These are phyloP conservation scores for Rheum nobile DNA, from an alignment of 148 eudicot genomes.

Conservation along the genomic window DNA sequence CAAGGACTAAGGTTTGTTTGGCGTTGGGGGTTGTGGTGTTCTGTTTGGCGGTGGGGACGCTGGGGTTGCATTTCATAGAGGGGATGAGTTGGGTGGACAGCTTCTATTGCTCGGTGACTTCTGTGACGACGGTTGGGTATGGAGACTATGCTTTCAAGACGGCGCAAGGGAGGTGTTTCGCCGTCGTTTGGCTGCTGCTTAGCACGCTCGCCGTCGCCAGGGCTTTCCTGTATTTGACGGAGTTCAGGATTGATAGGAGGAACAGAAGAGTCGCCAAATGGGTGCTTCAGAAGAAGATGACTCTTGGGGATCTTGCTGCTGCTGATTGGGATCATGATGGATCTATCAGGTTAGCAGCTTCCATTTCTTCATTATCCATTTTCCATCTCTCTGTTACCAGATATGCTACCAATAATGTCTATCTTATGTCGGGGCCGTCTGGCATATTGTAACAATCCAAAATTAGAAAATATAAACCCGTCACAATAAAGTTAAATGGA, in stretches of 20 bases:
- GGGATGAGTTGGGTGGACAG: constrained; percentile 42
- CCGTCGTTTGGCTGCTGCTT: constrained; percentile 46
- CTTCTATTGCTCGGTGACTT: constrained; percentile 54
- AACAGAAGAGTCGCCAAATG: constrained; percentile 33
- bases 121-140: constrained; percentile 67
- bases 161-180: constrained; percentile 41
- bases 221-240: constrained; percentile 49
- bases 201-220: constrained; percentile 62
- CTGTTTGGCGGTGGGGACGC: constrained; percentile 37
- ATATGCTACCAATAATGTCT: not conserved
- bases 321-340: constrained; percentile 71
- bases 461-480: too few relatives aligned
- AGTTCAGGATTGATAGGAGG: constrained; percentile 55
- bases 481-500: too few relatives aligned
- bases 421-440: too few relatives aligned
- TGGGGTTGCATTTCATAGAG: constrained; percentile 31
- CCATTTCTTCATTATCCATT: not conserved
- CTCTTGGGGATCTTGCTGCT: constrained; percentile 42
- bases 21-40: constrained; percentile 39
- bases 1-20: constrained; percentile 37
- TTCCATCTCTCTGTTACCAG: not conserved
- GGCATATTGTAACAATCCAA: too few relatives aligned
- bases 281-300: constrained; percentile 50
- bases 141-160: constrained; percentile 55
- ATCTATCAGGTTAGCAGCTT: constrained; percentile 39